Conservation (phyloP, 768 basidiomycete species). For the Pholiota molesta region DNA sequence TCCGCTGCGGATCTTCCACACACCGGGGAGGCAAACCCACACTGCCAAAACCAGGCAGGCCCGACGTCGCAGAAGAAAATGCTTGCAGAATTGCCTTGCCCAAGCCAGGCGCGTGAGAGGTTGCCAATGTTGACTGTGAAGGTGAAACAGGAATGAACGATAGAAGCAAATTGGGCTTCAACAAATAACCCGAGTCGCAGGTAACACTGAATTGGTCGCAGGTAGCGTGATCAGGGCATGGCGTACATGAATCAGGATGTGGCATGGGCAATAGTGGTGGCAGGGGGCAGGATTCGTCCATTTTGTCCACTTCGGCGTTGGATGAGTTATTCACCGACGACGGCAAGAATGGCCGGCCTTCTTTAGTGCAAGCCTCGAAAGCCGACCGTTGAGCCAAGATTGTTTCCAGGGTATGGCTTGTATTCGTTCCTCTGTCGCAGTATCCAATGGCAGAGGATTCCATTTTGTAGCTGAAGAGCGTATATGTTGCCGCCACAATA, state of each 20-base stretch:
- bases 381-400: conserved; percentile 48
- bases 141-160: conserved; percentile 47
- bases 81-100: conserved; percentile 32
- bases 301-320: conserved; percentile 29
- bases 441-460: conserved; percentile 77
- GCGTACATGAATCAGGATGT: conserved; percentile 66
- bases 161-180: conserved; percentile 64
- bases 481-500: conserved; percentile 34
- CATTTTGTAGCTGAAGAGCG: conserved; percentile 55
- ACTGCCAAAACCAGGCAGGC: conserved; percentile 76
- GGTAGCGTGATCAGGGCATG: conserved; percentile 70
- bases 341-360: conserved; percentile 39
- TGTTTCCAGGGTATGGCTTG: conserved; percentile 57
- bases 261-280: conserved; percentile 57
- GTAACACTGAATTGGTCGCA: conserved; percentile 59
- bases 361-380: conserved; percentile 56
- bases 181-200: conserved; percentile 71
- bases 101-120: conserved; percentile 38
- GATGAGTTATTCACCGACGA: conserved; percentile 36
- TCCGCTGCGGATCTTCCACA: conserved; percentile 76
- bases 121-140: conserved; percentile 40
- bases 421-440: conserved; percentile 66
- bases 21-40: conserved; percentile 78
- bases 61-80: conserved; percentile 55
- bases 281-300: conserved; percentile 52